A percentile compares a stretch with the other conserved stretches of the same genome.
phyloP scores from a whole-genome alignment of 2,329 filamentous ascomycete genomes.

The Berkeleyomyces rouxiae region DNA sequence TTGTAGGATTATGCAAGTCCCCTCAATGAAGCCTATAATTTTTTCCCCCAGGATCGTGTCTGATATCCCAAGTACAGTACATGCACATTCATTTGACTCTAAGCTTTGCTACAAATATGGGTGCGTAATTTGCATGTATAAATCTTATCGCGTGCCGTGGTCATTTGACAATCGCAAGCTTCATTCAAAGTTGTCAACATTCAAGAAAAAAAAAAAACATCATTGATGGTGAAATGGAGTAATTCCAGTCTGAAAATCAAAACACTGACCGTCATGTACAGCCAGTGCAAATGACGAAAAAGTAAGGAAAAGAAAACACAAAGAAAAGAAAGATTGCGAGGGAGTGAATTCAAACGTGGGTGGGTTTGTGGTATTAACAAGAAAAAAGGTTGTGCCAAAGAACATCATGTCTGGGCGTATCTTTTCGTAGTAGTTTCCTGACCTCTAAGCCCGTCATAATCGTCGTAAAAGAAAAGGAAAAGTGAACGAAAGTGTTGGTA shows the following conservation, averaged over 20 bases:
- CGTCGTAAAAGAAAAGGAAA: constrained; percentile 8
- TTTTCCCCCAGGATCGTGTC: too few species aligned
- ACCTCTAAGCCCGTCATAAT: constrained; percentile 9
- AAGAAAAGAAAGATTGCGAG: neutral
- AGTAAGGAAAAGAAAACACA: constrained; percentile 1
- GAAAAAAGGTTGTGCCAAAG: constrained; percentile 12
- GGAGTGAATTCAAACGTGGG: neutral
- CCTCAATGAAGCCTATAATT: too few species aligned
- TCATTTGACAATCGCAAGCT: too few species aligned
- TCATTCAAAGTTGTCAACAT: too few species aligned
- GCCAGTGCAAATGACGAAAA: neutral
- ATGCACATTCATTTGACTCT: too few species aligned
- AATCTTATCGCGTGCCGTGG: too few species aligned
- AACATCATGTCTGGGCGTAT: neutral
- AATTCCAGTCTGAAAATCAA: neutral
- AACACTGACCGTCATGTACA: neutral
- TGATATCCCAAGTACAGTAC: too few species aligned
- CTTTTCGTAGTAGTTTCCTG: constrained; percentile 2
- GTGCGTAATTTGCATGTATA: too few species aligned
- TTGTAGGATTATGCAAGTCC: too few species aligned
- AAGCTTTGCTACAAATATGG: too few species aligned
- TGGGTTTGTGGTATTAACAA: neutral
- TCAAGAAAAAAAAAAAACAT: too few species aligned
- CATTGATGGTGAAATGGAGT: too few species aligned
- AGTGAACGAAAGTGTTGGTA: neutral